Base-by-base conservation (phyloP, 2,329 filamentous ascomycete species). In the Neofusicoccum laricinum region DNA sequence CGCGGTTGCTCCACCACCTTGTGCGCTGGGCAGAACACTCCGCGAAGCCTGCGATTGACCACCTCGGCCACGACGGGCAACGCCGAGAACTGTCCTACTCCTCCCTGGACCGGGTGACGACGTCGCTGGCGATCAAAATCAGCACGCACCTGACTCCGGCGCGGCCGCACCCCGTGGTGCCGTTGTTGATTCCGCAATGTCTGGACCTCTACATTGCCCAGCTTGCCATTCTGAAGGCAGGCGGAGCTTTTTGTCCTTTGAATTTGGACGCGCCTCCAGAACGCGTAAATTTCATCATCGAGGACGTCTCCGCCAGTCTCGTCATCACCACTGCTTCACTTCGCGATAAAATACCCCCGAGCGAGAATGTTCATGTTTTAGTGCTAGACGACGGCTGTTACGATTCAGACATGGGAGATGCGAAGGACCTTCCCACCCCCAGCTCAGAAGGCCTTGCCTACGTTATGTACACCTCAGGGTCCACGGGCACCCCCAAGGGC, bases 391-490 rank as follows among this genome's bases (percentile, higher is more conserved):
- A 72, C 25, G 21, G 21, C 21, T 46, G 7, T 21, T 59, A 11
- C 41, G 41, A 46, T 40, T 12, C 48, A 11, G 45, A 55, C 11
- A 17, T 38, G 14, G 53, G 53, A 51, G 48, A 38, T 19, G 12
- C 41, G 21, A 32, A 64, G 50, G 57, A 40, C 12, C 41, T 64
- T 19, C 61, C 61, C 10, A n/a, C 1, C 17, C 51, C 51, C 7
- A 48, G 45, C 15, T 48, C 64, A 30, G 68, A 34, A 15, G 68
- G 84, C 66, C 75, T 93, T 25, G 92, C 93, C 25, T 97, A 97
- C 79, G 86, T 97, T 65, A 93, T 97, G 87, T 97, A 96, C 75
- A 97, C 93, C 0, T 96, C 92, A 50, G 93, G 93, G 2, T 96
- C 92, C 4, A 97, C 93, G 0, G 93, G 93, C 12, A 87, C 88